phyloP scores from a whole-genome alignment of 495 filamentous ascomycete species.

The Podospora pseudoanserina region DNA sequence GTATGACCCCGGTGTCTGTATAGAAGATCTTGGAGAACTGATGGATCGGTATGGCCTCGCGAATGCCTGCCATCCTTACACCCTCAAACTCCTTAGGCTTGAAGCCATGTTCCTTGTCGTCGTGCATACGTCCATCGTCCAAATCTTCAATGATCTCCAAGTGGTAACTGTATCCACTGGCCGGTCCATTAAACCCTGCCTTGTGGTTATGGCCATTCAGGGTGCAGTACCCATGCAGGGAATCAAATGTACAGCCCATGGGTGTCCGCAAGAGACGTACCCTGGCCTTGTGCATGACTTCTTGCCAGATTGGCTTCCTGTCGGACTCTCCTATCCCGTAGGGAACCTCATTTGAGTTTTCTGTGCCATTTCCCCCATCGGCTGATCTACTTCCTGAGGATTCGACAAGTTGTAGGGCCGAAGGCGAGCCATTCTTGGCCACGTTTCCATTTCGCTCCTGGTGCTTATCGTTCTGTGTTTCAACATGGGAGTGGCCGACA shows the following conservation, averaged over 20 bases:
- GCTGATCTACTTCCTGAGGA: not conserved
- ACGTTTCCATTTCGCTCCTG: not conserved
- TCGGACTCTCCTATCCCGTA: slow-evolving; percentile 48
- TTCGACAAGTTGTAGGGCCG: not conserved
- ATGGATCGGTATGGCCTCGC: slow-evolving; percentile 81
- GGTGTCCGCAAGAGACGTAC: slow-evolving; percentile 67
- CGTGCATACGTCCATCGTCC: slow-evolving; percentile 86
- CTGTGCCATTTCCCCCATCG: not conserved
- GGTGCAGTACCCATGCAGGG: slow-evolving; percentile 21
- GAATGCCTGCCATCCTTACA: slow-evolving; percentile 68
- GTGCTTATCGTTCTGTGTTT: not conserved
- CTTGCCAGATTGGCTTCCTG: slow-evolving; percentile 88
- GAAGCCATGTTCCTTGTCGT: slow-evolving; percentile 62
- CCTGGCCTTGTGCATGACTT: slow-evolving; percentile 91
- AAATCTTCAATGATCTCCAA: slow-evolving; percentile 87
- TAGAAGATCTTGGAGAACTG: slow-evolving; percentile 97
- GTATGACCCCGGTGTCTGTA: slow-evolving; percentile 88
- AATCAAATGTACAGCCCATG: slow-evolving; percentile 30
- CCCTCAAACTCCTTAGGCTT: slow-evolving; percentile 64
- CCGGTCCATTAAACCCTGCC: not conserved
- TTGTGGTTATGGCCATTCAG: not conserved
- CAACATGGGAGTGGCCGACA: slow-evolving; percentile 57
- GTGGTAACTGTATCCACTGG: slow-evolving; percentile 81
- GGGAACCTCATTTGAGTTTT: slow-evolving; percentile 20
- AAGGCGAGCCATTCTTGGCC: not conserved